Conservation (phyloP, 192 early-diverging fungal species). For the Spinellus fusiger region DNA sequence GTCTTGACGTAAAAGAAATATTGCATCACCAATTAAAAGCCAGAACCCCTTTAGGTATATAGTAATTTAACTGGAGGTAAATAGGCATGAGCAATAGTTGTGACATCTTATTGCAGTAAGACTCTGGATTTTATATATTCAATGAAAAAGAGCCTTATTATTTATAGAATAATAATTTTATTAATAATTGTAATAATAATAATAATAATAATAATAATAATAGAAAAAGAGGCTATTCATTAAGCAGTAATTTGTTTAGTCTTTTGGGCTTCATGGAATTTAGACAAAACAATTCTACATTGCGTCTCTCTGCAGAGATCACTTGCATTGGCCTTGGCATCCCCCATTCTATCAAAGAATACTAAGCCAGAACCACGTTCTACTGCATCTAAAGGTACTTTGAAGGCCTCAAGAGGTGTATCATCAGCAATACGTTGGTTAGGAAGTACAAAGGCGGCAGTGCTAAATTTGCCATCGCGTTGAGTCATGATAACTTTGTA, state of each 20-base stretch:
- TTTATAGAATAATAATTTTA: too few species aligned
- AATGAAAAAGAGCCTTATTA: too few species aligned
- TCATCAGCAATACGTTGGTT: constrained; percentile 66
- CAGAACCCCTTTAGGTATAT: too few species aligned
- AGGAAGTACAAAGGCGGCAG: constrained; percentile 79
- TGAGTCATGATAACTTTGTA: constrained; percentile 83
- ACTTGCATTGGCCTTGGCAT: constrained; percentile 31
- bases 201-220: background rate
- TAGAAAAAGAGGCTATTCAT: background rate
- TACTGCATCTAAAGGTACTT: constrained; percentile 68
- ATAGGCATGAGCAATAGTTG: too few species aligned
- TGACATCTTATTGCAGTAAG: too few species aligned
- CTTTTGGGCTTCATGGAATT: constrained; percentile 31
- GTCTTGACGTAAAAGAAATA: too few species aligned
- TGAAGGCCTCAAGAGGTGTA: constrained; percentile 61
- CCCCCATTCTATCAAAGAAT: constrained; percentile 59
- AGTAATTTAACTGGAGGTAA: too few species aligned
- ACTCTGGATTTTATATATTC: too few species aligned
- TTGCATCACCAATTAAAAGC: too few species aligned
- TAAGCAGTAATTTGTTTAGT: constrained; percentile 35
- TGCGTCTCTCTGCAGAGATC: constrained; percentile 44
- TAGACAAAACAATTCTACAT: constrained; percentile 32
- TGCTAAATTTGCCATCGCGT: constrained; percentile 41
- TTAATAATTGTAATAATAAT: background rate
- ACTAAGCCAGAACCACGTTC: constrained; percentile 62